These are phyloP conservation scores for Alternaria triticina DNA, from an alignment of 2,329 filamentous ascomycete species.

Conservation along the genomic window DNA sequence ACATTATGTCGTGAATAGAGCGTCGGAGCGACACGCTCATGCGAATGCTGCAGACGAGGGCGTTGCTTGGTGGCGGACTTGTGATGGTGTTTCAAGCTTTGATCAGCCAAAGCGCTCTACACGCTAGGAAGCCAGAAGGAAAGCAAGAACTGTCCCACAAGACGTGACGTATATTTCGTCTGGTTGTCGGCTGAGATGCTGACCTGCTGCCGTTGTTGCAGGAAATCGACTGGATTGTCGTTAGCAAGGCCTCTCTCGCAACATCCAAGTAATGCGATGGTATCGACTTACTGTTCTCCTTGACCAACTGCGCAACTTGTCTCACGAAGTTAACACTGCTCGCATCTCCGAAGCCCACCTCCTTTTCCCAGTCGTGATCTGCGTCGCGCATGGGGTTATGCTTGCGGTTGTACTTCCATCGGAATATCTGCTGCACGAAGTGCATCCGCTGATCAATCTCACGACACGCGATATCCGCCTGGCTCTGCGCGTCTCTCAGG, in stretches of 20 bases:
- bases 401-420: conserved; percentile 56
- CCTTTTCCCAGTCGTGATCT: conserved; percentile 49
- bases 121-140: conserved; percentile 40
- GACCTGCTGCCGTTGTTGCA: conserved; percentile 46
- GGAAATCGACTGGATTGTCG: conserved; percentile 43
- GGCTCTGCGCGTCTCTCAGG: conserved; percentile 32
- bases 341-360: conserved; percentile 43
- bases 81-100: neutral
- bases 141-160: conserved; percentile 52
- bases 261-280: neutral
- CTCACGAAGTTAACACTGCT: conserved; percentile 46
- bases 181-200: conserved; percentile 48
- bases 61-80: neutral
- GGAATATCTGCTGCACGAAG: conserved; percentile 55
- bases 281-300: conserved; percentile 50
- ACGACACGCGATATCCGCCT: conserved; percentile 50
- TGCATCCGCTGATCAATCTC: conserved; percentile 54
- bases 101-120: conserved; percentile 1
- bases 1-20: neutral
- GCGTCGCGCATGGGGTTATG: conserved; percentile 48
- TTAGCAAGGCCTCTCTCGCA: conserved; percentile 15
- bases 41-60: neutral
- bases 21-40: neutral
- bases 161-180: conserved; percentile 51
- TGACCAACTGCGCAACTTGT: conserved; percentile 47